Evolutionary conservation across 495 filamentous ascomycete species (phyloP), one percentile per base, ranked within the genome.

Genomic region (Penicillium flavigenum): DNA sequence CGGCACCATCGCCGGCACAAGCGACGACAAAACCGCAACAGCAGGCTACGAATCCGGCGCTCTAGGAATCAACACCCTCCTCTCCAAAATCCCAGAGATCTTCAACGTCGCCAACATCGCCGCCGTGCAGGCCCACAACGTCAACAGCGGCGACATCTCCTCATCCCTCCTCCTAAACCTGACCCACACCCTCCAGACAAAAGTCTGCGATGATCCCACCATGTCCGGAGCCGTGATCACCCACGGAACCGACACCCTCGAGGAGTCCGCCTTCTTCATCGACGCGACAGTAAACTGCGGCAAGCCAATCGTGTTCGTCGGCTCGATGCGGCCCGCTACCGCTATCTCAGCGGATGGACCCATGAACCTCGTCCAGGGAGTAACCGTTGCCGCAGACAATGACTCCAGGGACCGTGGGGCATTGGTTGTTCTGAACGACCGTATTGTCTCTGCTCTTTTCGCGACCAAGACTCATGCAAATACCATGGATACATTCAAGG

Each of bases 381-480:
- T 79, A 4, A 79, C 75, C 9, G 66, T 81, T 2, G 76, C 79
- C 1, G 68, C 63, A 5, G 64, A 54, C 39, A 63, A 71, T 8
- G 51, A 67, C 3, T 71, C 75, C 6, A 59, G 51, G 14, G 61
- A 71, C 47, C 66, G 77, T 9, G 76, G 76, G 36, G 67, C 76
- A 2, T 72, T 81, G 70, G 72, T 80, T 32, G 73, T 76, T n/a
- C 62, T 80, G 62, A 81, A 81, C 61, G 79, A 81, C 53, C 77
- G 79, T 47, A 80, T 80, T 59, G 68, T 67, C 10, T 71, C 63
- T 5, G 77, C 79, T 5, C 78, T 67, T 59, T 81, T 71, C 49
- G 75, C 71, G n/a, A 74, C 78, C 53, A 82, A 82, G 64, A 80
- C 70, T 20, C 77, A 81, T 54, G 76, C 78, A 26, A 82, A 82